Evolutionary conservation across 176 grass and related monocot species (phyloP).

Genomic region (Phoenix dactylifera): DNA sequence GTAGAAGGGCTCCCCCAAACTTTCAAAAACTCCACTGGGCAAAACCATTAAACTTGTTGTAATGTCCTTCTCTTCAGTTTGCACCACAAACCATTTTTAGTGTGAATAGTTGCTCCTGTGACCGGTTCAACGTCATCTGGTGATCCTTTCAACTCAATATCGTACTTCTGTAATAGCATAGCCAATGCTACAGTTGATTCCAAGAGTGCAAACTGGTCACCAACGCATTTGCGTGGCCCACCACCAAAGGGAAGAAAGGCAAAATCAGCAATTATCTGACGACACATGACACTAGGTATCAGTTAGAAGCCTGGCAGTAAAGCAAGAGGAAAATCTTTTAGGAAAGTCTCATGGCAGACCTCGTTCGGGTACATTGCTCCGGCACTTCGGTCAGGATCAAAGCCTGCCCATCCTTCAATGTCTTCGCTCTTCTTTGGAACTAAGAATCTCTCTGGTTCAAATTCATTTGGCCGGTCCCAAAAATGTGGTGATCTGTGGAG

Average conservation of each 20-base stretch:
- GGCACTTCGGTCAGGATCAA: conserved; percentile 61
- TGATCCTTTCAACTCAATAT: conserved; percentile 69
- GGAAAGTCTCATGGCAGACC: conserved; percentile 23
- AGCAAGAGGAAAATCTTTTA: no score
- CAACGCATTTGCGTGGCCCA: conserved; percentile 77
- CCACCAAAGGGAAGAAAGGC: conserved; percentile 92
- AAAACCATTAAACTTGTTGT: no score
- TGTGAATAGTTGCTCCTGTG: conserved; percentile 83
- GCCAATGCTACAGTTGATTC: conserved; percentile 70
- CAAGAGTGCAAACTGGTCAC: conserved; percentile 77
- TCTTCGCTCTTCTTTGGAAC: conserved; percentile 55
- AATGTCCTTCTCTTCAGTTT: conserved; percentile 44
- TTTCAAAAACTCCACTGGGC: no score
- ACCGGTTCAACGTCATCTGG: conserved; percentile 71
- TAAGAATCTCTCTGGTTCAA: conserved; percentile 86
- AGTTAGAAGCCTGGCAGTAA: conserved; percentile 5
- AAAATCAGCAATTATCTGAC: conserved; percentile 79
- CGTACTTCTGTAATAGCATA: conserved; percentile 59
- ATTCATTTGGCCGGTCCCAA: conserved; percentile 80
- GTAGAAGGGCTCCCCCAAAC: no score
- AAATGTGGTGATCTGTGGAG: conserved; percentile 87
- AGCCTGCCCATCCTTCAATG: conserved; percentile 86
- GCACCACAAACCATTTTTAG: conserved; percentile 78
- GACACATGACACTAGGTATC: not conserved
- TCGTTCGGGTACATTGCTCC: conserved; percentile 94